These are phyloP conservation scores for Combretum micranthum DNA, from an alignment of 345 rosid genomes.

Conservation along the genomic window DNA sequence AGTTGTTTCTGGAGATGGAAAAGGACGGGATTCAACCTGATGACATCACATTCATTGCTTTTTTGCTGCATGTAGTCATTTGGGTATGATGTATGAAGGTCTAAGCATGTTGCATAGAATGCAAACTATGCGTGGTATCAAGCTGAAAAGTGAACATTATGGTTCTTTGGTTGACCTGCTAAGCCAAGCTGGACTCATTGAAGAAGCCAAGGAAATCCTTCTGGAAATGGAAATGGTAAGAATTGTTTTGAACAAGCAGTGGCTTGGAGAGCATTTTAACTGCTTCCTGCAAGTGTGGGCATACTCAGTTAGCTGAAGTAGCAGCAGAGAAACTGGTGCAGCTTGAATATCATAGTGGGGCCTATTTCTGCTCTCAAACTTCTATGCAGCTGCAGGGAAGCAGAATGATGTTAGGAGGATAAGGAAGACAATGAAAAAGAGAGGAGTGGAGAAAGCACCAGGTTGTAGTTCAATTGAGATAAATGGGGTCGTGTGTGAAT, in stretches of 20 bases:
- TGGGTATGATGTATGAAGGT: constrained; percentile 12
- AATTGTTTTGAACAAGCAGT: constrained; percentile 2
- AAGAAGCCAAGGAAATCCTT: constrained; percentile 17
- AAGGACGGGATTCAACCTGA: constrained; percentile 8
- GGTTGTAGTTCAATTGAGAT: constrained; percentile 20
- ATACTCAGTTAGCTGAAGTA: constrained; percentile 12
- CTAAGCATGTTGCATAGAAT: constrained; percentile 9
- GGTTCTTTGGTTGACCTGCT: constrained; percentile 18
- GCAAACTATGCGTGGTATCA: constrained; percentile 5
- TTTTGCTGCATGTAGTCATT: constrained; percentile 11
- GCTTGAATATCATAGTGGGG: constrained; percentile 15
- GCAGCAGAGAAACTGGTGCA: constrained; percentile 14
- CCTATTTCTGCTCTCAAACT: constrained; percentile 16
- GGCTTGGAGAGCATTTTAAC: constrained; percentile 18
- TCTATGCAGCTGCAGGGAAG: constrained; percentile 11
- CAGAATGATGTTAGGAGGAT: constrained; percentile 12
- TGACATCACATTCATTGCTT: constrained; percentile 12
- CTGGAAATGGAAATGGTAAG: background rate
- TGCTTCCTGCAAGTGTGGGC: constrained; percentile 15
- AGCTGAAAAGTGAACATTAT: constrained; percentile 15
- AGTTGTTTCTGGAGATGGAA: constrained; percentile 13
- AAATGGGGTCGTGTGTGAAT: constrained; percentile 10
- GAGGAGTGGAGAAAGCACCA: constrained; percentile 14
- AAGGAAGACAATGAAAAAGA: constrained; percentile 13
- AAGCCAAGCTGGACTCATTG: constrained; percentile 9